Base-by-base conservation (phyloP, 2,329 filamentous ascomycete species). In the Septoria petroselini region DNA sequence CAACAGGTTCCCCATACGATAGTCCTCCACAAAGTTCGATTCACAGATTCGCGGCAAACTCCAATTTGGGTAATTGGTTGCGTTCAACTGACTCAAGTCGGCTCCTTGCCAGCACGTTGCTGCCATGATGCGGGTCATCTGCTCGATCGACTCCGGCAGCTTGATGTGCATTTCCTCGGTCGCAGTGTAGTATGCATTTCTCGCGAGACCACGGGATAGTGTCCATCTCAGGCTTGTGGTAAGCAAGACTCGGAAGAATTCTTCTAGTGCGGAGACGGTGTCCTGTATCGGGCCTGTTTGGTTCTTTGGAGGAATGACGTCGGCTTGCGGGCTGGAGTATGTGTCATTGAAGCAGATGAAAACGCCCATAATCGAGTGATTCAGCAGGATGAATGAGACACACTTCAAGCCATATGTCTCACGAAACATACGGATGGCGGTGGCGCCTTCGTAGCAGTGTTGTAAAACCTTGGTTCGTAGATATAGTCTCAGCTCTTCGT, bases 211-310 rank as follows among this genome's bases (percentile, higher is more conserved):
- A 7, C 38, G 46, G 9, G 46, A 41, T 1, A 48, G 38, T 4
- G 39, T 41, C 46, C 46, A 48, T 34, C 38, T 34, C 9, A 39
- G 27, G 19, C 46, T 48, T 9, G 46, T 48, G n/a, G 46, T 38
- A 2, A 42, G 38, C 9, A 35, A 15, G 5, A 48, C 19, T n/a
- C 46, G 46, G 15, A 48, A 48, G 29, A 48, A 41, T 15, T 48
- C 46, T n/a, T 48, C 46, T 14, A 48, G 38, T 9, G 46, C 46
- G 15, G 29, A 15, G 15, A 21, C 29, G n/a, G 46, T 48, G 30
- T 48, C 46, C 14, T 42, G 19, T 7, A 47, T 34, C 2, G 25
- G 11, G 3, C 46, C 46, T 2, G 30, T 21, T 12, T 48, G 30
- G 12, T 19, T 23, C 2, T 8, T 30, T 29, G 19, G 27, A 12